Evolutionary conservation across 2,329 filamentous ascomycete genomes (phyloP).

Genomic region (Neoscytalidium dimidiatum): DNA sequence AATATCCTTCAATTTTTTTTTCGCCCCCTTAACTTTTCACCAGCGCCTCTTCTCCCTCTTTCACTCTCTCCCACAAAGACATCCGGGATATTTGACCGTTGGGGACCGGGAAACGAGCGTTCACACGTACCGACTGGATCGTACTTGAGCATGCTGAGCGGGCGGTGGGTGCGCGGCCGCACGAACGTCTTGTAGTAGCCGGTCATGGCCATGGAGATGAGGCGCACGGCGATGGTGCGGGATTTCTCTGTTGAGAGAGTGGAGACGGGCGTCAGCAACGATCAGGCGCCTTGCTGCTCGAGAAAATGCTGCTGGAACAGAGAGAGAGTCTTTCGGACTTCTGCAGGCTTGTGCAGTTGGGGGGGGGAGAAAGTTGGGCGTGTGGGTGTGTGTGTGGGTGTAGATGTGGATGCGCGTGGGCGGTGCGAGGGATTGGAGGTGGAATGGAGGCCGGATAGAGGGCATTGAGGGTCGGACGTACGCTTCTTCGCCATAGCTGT

Average conservation of each 20-base stretch:
- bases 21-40: no score
- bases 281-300: not conserved
- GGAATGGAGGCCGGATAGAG: not conserved
- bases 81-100: no score
- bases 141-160: conserved; percentile 98
- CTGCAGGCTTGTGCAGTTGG: no score
- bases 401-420: not conserved
- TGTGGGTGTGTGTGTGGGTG: not conserved
- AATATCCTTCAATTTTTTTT: no score
- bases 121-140: conserved; percentile 79
- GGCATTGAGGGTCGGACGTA: no score
- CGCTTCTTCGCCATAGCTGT: not conserved
- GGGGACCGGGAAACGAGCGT: no score
- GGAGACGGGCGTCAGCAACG: not conserved
- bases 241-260: conserved; percentile 63
- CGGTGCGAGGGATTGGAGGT: not conserved
- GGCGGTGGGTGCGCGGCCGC: conserved; percentile 76
- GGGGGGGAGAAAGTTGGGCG: no score
- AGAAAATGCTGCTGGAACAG: no score
- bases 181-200: conserved; percentile 94
- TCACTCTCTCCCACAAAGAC: no score
- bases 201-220: conserved; percentile 98
- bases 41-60: no score
- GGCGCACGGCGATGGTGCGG: conserved; percentile 87
- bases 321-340: no score